phyloP scores from a whole-genome alignment of 1,139 yeast species.

The Sugiyamaella neomexicana region DNA sequence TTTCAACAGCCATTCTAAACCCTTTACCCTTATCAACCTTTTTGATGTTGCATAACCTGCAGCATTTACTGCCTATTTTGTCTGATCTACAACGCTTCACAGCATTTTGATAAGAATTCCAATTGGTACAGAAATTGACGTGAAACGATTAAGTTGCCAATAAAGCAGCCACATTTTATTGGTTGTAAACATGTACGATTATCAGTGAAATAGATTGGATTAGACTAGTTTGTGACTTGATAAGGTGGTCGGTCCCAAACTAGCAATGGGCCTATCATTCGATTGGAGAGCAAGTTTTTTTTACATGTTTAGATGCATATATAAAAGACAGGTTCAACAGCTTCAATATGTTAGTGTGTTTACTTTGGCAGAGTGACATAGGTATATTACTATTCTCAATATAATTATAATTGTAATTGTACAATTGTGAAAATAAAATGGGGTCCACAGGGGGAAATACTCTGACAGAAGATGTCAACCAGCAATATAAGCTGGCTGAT shows the following conservation, averaged over 20 bases:
- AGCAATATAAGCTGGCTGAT: constrained; percentile 63
- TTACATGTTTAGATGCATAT: not conserved
- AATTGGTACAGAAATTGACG: not conserved
- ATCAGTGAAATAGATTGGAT: not conserved
- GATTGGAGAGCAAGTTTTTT: no score
- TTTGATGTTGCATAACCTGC: not conserved
- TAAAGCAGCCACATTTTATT: not conserved
- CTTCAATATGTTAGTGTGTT: not conserved
- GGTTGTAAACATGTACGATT: not conserved
- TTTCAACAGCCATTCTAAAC: not conserved
- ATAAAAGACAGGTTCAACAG: not conserved
- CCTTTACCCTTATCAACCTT: not conserved
- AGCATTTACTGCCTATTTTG: not conserved
- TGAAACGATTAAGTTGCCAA: not conserved
- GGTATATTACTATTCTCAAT: no score
- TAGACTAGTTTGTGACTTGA: not conserved
- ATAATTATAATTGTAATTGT: no score
- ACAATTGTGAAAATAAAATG: not conserved
- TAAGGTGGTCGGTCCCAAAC: no score
- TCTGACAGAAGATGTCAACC: constrained; percentile 67
- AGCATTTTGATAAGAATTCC: not conserved
- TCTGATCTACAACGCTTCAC: not conserved
- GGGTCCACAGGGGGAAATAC: constrained; percentile 66
- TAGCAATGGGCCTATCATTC: no score
- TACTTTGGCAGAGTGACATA: no score